phyloP scores from a whole-genome alignment of 1,139 yeast genomes.

The Debaryomyces psychrophilus region DNA sequence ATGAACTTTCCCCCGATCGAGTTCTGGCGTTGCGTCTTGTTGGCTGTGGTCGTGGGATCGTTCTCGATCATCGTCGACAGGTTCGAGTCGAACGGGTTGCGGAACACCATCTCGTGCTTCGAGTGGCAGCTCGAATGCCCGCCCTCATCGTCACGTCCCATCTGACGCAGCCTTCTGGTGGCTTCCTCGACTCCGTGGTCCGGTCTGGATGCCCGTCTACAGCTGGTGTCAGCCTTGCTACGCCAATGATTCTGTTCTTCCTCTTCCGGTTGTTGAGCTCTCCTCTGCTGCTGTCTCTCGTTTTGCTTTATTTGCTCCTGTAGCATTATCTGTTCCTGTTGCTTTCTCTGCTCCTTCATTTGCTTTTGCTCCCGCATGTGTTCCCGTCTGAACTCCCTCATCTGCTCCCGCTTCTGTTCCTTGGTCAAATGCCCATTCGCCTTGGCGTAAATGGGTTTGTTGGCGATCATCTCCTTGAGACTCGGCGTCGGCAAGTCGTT shows the following conservation, averaged over 20 bases:
- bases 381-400: not conserved
- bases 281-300: too few species aligned
- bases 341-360: conserved; percentile 12
- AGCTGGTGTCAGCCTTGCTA: not conserved
- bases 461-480: conserved; percentile 36
- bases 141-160: not conserved
- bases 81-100: conserved; percentile 20
- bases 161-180: not conserved
- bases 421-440: conserved; percentile 41
- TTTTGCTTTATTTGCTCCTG: too few species aligned
- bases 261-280: not conserved
- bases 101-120: conserved; percentile 4
- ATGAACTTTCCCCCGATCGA: conserved; percentile 20
- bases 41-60: conserved; percentile 8
- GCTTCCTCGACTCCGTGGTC: not conserved
- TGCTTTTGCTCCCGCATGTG: conserved; percentile 13
- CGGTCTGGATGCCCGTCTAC: not conserved
- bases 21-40: conserved; percentile 15
- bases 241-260: not conserved
- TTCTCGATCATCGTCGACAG: conserved; percentile 16
- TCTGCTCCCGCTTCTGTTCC: conserved; percentile 14
- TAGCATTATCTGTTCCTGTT: not conserved
- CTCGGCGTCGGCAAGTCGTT: conserved; percentile 44
- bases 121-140: not conserved
- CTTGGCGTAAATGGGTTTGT: conserved; percentile 46